Percentiles rank a stretch among this genome's conserved stretches.
Evolutionary conservation across 2,329 filamentous ascomycete genomes (phyloP).

Genomic region (Colletotrichum chlorophyti): DNA sequence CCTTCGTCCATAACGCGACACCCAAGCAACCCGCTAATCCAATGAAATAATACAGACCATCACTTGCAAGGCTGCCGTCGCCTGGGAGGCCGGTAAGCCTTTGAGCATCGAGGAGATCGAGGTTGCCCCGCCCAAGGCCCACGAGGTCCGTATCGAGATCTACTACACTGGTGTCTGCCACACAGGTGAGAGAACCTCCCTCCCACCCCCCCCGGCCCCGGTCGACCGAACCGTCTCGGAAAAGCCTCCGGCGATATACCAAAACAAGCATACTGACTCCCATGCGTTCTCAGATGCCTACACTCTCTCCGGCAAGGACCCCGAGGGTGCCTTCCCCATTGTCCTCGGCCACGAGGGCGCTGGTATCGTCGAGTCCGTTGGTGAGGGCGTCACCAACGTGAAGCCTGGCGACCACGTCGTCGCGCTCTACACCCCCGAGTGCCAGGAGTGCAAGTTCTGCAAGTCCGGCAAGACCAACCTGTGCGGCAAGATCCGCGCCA

Average conservation of each 20-base stretch:
- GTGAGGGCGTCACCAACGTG: conserved; percentile 92
- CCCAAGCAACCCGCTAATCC: conserved; percentile 9
- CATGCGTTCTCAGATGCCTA: conserved; percentile 77
- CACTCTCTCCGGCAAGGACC: conserved; percentile 94
- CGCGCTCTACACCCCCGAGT: conserved; percentile 94
- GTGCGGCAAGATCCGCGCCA: conserved; percentile 95
- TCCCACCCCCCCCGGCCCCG: conserved; percentile 21
- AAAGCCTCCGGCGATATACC: not conserved
- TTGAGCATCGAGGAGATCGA: conserved; percentile 91
- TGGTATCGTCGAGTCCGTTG: conserved; percentile 90
- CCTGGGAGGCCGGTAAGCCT: conserved; percentile 94
- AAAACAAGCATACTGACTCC: too few relatives aligned
- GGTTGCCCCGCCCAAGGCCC: conserved; percentile 84
- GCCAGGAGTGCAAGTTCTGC: conserved; percentile 99
- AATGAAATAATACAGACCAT: conserved; percentile 69
- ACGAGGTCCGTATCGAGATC: conserved; percentile 97
- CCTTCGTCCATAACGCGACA: too few relatives aligned
- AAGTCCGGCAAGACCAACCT: conserved; percentile 99
- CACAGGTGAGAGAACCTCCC: conserved; percentile 68
- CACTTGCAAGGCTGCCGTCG: conserved; percentile 95
- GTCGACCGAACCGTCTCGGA: conserved; percentile 28
- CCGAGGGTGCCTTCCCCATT: conserved; percentile 91
- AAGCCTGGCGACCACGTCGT: conserved; percentile 93
- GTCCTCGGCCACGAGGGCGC: conserved; percentile 91
- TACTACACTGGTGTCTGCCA: conserved; percentile 99